Evolutionary conservation across 129 eudicot genomes (phyloP).

Genomic region (Chrysanthemum lavandulifolium): DNA sequence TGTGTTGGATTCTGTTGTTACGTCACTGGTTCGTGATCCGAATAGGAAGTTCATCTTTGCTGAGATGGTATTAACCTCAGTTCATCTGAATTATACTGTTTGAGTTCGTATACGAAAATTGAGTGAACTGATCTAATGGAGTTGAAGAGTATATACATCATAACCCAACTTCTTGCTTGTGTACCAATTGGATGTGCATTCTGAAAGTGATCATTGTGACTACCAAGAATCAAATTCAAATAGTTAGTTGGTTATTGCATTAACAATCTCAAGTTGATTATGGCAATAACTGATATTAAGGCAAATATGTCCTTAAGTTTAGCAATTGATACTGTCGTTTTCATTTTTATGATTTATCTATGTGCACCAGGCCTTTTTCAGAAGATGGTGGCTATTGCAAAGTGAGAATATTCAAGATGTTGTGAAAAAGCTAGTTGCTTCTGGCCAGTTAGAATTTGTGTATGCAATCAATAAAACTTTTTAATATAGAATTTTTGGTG

Average conservation of each 20-base stretch:
- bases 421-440: slow-evolving; percentile 65
- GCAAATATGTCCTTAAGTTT: too few species aligned
- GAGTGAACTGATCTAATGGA: background rate
- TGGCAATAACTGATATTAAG: too few species aligned
- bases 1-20: slow-evolving; percentile 76
- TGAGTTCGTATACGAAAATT: background rate
- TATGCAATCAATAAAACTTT: slow-evolving; percentile 30
- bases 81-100: background rate
- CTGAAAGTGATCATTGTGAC: background rate
- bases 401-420: slow-evolving; percentile 41
- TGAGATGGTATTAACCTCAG: slow-evolving; percentile 63
- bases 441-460: slow-evolving; percentile 91
- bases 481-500: background rate
- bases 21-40: slow-evolving; percentile 69
- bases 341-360: background rate
- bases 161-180: background rate
- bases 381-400: slow-evolving; percentile 86
- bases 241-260: background rate
- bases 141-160: background rate
- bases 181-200: background rate
- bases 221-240: too few species aligned
- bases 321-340: background rate
- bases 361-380: slow-evolving; percentile 70
- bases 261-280: too few species aligned
- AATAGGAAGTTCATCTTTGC: slow-evolving; percentile 87